A percentile compares a stretch with the other conserved stretches of the same genome.
Evolutionary conservation across 2,329 filamentous ascomycete genomes (phyloP).

Genomic region (Exserohilum rostratum): DNA sequence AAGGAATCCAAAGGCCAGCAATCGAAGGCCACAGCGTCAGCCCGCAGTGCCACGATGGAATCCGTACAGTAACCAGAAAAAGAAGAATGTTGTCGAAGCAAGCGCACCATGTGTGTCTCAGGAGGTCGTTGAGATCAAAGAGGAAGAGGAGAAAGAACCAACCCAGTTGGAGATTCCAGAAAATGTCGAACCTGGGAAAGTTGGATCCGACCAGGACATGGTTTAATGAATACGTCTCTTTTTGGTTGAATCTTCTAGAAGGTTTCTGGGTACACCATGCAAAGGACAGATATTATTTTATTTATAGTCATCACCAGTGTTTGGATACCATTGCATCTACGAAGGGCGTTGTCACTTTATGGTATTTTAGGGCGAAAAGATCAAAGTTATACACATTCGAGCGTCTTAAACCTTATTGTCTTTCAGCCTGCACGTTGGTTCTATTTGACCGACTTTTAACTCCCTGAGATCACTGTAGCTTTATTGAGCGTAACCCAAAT

Average conservation of each 20-base stretch:
- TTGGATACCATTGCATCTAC: constrained; percentile 24
- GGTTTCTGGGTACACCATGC: background rate
- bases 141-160: constrained; percentile 16
- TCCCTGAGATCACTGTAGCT: no score
- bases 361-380: no score
- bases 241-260: background rate
- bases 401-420: no score
- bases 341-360: background rate
- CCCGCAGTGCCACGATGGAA: constrained; percentile 39
- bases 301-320: constrained; percentile 24
- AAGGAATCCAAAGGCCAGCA: constrained; percentile 43
- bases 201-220: constrained; percentile 27
- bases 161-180: constrained; percentile 18
- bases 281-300: constrained; percentile 5
- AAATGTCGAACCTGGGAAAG: constrained; percentile 10
- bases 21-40: constrained; percentile 38
- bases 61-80: constrained; percentile 41
- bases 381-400: no score
- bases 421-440: no score
- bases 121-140: constrained; percentile 24
- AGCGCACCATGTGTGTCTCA: constrained; percentile 29
- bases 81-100: constrained; percentile 28
- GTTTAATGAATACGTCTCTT: constrained; percentile 3
- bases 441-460: no score
- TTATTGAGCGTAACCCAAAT: no score